Evolutionary conservation across 2,329 filamentous ascomycete genomes (phyloP).

Genomic region (Stromatinia cepivora): DNA sequence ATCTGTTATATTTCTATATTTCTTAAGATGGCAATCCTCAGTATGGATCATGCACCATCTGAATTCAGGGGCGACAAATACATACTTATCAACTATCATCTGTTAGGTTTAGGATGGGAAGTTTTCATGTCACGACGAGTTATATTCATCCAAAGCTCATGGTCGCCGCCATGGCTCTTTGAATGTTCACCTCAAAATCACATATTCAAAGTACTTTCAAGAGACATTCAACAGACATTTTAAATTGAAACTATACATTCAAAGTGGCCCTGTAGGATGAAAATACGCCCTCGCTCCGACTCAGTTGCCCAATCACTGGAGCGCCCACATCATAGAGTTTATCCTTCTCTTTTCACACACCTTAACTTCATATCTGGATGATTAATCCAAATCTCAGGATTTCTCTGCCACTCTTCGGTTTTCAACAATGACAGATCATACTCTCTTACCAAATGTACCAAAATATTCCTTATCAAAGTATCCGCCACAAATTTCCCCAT

Average conservation of each 20-base stretch:
- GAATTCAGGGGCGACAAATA: background rate
- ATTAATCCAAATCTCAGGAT: slow-evolving; percentile 21
- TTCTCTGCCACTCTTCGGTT: slow-evolving; percentile 19
- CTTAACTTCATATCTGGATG: slow-evolving; percentile 21
- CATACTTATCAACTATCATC: background rate
- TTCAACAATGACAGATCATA: slow-evolving; percentile 1
- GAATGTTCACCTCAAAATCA: background rate
- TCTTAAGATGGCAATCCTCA: background rate
- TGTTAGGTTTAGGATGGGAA: background rate
- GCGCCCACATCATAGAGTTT: background rate
- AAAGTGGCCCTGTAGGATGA: background rate
- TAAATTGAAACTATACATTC: background rate
- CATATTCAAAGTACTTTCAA: background rate
- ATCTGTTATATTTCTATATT: background rate
- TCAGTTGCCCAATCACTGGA: background rate
- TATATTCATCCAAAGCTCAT: background rate
- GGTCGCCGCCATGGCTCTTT: background rate
- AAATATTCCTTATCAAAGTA: slow-evolving; percentile 38
- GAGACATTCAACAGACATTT: background rate
- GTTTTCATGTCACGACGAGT: background rate
- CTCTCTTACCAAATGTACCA: slow-evolving; percentile 22
- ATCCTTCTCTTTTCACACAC: slow-evolving; percentile 18
- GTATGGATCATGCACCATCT: background rate
- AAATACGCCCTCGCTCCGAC: background rate
- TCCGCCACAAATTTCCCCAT: slow-evolving; percentile 47